Percentiles rank a stretch among this genome's conserved stretches.
Conservation (phyloP, 345 rosid species). For the Pugionium cornutum region DNA sequence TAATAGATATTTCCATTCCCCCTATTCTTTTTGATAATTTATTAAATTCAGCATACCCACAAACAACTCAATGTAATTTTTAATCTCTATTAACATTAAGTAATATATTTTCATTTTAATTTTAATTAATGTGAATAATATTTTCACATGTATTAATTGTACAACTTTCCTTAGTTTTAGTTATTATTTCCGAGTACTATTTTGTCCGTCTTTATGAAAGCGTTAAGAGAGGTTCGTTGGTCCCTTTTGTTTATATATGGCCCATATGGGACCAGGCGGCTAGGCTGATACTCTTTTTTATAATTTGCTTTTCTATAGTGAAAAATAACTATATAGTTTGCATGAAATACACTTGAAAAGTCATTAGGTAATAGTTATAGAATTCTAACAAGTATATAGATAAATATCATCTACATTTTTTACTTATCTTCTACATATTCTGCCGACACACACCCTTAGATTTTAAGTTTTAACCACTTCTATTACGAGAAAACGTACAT, state of each 20-base stretch:
- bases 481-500: not conserved
- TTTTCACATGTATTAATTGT: not conserved
- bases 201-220: not conserved
- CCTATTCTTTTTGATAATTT: too few relatives aligned
- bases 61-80: too few relatives aligned
- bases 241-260: not conserved
- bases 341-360: not conserved
- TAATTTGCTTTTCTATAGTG: not conserved
- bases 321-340: not conserved
- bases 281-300: not conserved
- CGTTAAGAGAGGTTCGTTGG: not conserved
- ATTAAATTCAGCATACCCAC: too few relatives aligned
- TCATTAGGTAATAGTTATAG: not conserved
- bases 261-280: slow-evolving; percentile 26
- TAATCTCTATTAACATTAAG: not conserved
- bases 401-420: not conserved
- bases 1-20: not conserved
- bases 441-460: slow-evolving; percentile 25
- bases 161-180: not conserved
- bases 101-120: not conserved
- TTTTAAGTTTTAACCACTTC: not conserved
- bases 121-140: not conserved
- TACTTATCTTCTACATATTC: slow-evolving; percentile 2
- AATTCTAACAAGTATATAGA: slow-evolving; percentile 1
- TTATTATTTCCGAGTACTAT: not conserved